Evolutionary conservation across 805 yeast species (phyloP).

Genomic region (Candida alai): DNA sequence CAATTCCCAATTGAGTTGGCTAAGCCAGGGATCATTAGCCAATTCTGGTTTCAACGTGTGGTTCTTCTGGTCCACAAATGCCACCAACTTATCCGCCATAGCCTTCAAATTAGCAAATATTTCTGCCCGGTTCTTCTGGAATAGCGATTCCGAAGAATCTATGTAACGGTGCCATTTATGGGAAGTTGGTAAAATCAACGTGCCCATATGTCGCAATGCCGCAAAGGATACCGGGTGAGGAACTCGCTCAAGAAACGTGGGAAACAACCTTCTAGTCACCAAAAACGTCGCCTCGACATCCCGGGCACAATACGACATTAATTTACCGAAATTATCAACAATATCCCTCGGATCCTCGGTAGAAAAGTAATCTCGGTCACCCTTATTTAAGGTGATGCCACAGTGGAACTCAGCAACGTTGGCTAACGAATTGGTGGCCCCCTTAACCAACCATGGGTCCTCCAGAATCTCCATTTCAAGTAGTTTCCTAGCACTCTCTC

Average conservation of each 20-base stretch:
- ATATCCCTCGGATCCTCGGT: conserved; percentile 52
- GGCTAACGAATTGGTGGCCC: conserved; percentile 74
- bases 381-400: conserved; percentile 61
- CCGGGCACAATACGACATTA: conserved; percentile 77
- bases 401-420: conserved; percentile 81
- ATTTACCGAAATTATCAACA: conserved; percentile 49
- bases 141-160: conserved; percentile 61
- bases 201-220: conserved; percentile 70
- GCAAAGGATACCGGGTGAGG: conserved; percentile 96
- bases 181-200: conserved; percentile 76
- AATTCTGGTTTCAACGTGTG: conserved; percentile 24
- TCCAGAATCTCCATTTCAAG: conserved; percentile 24
- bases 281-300: conserved; percentile 77
- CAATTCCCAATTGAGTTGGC: conserved; percentile 84
- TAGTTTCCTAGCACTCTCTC: neutral
- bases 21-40: conserved; percentile 79
- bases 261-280: conserved; percentile 67
- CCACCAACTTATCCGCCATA: conserved; percentile 59
- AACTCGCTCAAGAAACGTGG: conserved; percentile 59
- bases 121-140: conserved; percentile 51
- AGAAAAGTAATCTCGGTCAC: conserved; percentile 60
- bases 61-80: conserved; percentile 31
- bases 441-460: conserved; percentile 82
- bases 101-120: conserved; percentile 56
- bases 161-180: conserved; percentile 70